Base-by-base conservation (phyloP, 805 yeast species). In the Candida manassasensis region DNA sequence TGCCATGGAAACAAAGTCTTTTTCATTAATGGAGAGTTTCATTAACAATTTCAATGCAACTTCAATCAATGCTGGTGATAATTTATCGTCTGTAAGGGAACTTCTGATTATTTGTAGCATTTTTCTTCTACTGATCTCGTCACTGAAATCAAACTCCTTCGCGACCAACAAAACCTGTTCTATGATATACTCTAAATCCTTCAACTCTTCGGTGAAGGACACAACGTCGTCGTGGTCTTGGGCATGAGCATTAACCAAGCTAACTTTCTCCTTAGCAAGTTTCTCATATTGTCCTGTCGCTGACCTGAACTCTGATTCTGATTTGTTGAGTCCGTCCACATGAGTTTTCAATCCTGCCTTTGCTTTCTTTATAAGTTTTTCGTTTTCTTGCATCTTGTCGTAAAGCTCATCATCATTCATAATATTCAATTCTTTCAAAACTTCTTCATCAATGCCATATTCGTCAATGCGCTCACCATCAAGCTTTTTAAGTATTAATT, bases 81-180 rank as follows among this genome's bases (percentile, higher is more conserved):
- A 62, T 11, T 71, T 65, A 35, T 77, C 81, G 27, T 73, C 69
- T 1, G 80, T 69, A 38, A 83, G 61, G n/a, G 79, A 64, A 15
- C 75, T 65, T 41, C 70, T 54, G 16, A 65, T 54, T 8, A 63
- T 54, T 22, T 65, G 67, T 26, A 84, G 60, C 76, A 87, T 77
- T 29, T 78, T 77, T 54, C 95, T 73, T 51, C 96, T 75, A 14
- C 97, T 96, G 31, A 84, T 74, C 56, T 89, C 96, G 62, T 93
- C 97, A 47, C 87, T 81, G 50, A 77, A 87, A 55, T 93, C 97
- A 51, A 82, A 83, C 25, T 75, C 74, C 19, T 73, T 72, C 0
- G 89, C 81, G 18, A 86, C 73, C 7, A 64, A 57, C 25, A 90
- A 53, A 14, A 90, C 56, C 55, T 93, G 96, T 39, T 78, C 77